These are phyloP conservation scores for Globisporangium barbulae DNA, from an alignment of 352 stramenopile genomes.

Conservation along the genomic window DNA sequence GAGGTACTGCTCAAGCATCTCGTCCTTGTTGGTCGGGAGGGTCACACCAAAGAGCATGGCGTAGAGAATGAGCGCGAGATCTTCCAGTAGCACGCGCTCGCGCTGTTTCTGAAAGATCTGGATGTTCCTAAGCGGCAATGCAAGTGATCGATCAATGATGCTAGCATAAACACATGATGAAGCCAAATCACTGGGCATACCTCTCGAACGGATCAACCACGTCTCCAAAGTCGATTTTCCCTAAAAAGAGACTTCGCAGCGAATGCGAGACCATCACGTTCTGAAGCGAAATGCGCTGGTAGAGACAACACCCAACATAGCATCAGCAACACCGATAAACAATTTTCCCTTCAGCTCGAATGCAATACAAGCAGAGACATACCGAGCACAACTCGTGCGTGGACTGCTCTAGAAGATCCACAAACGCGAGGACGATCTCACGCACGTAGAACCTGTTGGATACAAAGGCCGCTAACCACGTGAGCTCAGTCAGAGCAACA, in stretches of 20 bases:
- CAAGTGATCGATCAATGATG: not conserved
- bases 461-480: not conserved
- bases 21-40: constrained; percentile 2
- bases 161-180: not conserved
- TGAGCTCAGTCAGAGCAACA: not conserved
- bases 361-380: not conserved
- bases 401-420: constrained; percentile 30
- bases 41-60: constrained; percentile 4
- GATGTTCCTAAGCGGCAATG: not conserved
- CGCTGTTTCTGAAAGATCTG: constrained; percentile 1
- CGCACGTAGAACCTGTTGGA: constrained; percentile 6
- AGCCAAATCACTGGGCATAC: not conserved
- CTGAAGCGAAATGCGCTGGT: constrained; percentile 1
- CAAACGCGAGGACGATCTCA: constrained; percentile 23
- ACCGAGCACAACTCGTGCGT: constrained; percentile 21
- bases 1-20: constrained; percentile 1
- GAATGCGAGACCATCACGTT: constrained; percentile 9
- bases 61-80: constrained; percentile 7
- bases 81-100: not conserved
- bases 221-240: constrained; percentile 8
- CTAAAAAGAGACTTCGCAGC: not conserved
- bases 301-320: not conserved
- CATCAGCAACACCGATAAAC: not conserved
- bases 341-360: not conserved
- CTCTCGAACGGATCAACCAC: constrained; percentile 6